Base-by-base conservation (phyloP, 345 rosid genomes). In the Populus pruinosa region DNA sequence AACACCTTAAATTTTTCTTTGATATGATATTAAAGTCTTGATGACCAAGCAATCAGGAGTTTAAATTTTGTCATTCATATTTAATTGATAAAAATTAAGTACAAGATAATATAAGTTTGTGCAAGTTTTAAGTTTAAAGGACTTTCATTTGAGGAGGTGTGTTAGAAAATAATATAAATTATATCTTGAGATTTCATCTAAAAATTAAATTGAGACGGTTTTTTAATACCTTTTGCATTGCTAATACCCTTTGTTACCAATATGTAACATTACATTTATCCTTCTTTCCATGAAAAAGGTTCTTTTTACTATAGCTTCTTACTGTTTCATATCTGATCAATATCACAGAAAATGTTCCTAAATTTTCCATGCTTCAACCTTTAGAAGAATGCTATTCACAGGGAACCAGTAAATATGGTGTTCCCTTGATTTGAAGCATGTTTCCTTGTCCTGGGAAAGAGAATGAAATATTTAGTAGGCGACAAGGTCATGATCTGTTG, bases 381-480 rank as follows among this genome's bases (percentile, higher is more conserved):
- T 31, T 36, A 16, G 12, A 6, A 49, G 49, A n/a, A n/a, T 71
- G 36, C 21, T 70, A 13, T 38, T 35, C 10, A 17, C 53, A 10
- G 41, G 25, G 47, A 50, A 39, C 21, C 53, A 23, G 36, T 27
- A 36, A 36, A 25, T 55, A 12, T 21, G 27, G 44, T 41, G 38
- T 38, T 73, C 25, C 21, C n/a, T 13, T 49, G 11, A 38, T 53
- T 36, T 67, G 38, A 23, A 39, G 33, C 10, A 38, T 21, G 5
- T 71, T 43, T 47, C 66, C 65, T 70, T 50, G 41, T 76, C 68
- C 61, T 44, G 43, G 66, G 11, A 49, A 75, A 50, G 53, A 39
- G 44, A n/a, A 23, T 66, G 39, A 50, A 44, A 71, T 56, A 13
- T 61, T 31, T 23, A 23, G 43, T 70, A 53, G 39, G 36, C 18